These are phyloP conservation scores for Lentinula lateritia DNA, from an alignment of 768 basidiomycete genomes.

Conservation along the genomic window DNA sequence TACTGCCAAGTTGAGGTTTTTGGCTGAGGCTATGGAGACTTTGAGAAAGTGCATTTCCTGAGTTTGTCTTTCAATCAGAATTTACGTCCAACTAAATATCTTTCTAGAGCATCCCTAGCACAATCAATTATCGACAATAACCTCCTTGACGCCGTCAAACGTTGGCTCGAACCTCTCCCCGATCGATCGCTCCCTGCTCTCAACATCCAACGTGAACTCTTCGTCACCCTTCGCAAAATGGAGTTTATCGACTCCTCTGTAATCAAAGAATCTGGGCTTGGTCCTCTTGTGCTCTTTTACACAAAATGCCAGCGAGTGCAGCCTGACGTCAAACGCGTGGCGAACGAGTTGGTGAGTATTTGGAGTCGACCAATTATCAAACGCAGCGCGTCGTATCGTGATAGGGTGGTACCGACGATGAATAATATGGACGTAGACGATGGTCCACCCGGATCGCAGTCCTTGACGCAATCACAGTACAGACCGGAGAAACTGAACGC, in stretches of 20 bases:
- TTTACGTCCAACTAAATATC: constrained; percentile 3
- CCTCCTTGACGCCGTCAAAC: constrained; percentile 80
- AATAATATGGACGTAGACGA: constrained; percentile 27
- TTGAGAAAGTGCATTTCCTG: constrained; percentile 76
- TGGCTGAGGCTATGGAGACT: constrained; percentile 89
- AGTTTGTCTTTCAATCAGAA: neutral
- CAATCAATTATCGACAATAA: constrained; percentile 96
- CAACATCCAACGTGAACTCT: constrained; percentile 92
- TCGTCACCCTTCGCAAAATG: constrained; percentile 80
- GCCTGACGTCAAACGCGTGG: constrained; percentile 72
- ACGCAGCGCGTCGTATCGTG: constrained; percentile 76
- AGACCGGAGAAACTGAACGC: constrained; percentile 55
- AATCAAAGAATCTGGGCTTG: constrained; percentile 87
- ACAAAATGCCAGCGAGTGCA: constrained; percentile 91
- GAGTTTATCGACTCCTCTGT: constrained; percentile 86
- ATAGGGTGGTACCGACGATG: constrained; percentile 61
- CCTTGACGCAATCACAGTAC: constrained; percentile 12
- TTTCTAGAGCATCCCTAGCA: constrained; percentile 66
- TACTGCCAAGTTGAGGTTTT: constrained; percentile 72
- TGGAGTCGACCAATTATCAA: constrained; percentile 95
- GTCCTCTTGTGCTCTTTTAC: constrained; percentile 90
- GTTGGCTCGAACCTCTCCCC: constrained; percentile 93
- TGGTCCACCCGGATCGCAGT: constrained; percentile 12
- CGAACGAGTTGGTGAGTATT: constrained; percentile 73
- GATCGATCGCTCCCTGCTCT: constrained; percentile 91